phyloP scores from a whole-genome alignment of 2,329 filamentous ascomycete genomes.

The Hypoxylon sp. region DNA sequence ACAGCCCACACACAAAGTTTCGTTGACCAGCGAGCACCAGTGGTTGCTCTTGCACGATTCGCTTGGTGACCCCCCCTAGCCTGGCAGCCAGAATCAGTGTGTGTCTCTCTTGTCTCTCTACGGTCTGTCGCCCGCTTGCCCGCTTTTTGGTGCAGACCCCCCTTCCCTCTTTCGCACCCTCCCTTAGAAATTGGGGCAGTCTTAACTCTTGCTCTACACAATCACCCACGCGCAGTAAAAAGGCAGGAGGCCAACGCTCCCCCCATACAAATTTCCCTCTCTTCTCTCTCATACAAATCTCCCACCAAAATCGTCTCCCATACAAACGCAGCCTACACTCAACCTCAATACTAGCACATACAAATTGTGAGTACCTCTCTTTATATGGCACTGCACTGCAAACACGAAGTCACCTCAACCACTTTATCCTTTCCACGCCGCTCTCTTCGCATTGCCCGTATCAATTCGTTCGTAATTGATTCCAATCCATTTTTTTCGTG shows the following conservation, averaged over 20 bases:
- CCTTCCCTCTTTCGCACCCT: constrained; percentile 45
- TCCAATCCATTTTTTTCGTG: constrained; percentile 27
- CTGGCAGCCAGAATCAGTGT: constrained; percentile 23
- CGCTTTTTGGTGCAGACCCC: constrained; percentile 52
- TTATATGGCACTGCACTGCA: constrained; percentile 58
- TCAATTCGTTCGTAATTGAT: constrained; percentile 28
- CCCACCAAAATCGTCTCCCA: constrained; percentile 67
- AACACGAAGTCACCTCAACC: constrained; percentile 59
- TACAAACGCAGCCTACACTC: constrained; percentile 62
- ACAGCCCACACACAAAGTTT: constrained; percentile 28
- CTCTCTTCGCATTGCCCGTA: constrained; percentile 11
- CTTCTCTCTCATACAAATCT: constrained; percentile 74
- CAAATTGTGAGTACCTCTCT: constrained; percentile 68
- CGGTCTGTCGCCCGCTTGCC: constrained; percentile 46
- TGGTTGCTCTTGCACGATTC: constrained; percentile 10
- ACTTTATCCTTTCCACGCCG: constrained; percentile 27
- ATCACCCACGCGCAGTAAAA: constrained; percentile 77
- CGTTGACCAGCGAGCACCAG: constrained; percentile 21
- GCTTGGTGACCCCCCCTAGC: constrained; percentile 22
- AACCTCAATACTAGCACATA: constrained; percentile 61
- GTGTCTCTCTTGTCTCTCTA: constrained; percentile 10
- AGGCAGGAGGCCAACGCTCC: constrained; percentile 67
- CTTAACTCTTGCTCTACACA: constrained; percentile 58
- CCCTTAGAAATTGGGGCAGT: constrained; percentile 48
- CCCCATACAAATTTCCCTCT: constrained; percentile 71